phyloP scores from a whole-genome alignment of 257 asterid species.

The Nyctanthes arbortristis region DNA sequence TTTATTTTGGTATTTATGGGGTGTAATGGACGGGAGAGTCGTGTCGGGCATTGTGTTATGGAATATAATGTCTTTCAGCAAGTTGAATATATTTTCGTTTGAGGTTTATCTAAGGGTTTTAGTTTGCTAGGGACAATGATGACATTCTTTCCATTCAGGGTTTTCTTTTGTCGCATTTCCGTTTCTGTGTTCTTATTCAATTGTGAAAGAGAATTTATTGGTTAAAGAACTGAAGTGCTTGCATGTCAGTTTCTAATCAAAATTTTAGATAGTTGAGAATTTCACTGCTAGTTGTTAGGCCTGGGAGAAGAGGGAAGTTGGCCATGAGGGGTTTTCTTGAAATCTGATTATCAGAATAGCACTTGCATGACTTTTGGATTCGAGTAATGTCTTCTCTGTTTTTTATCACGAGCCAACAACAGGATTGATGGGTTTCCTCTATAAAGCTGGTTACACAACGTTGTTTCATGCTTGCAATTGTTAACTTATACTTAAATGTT shows the following conservation, averaged over 20 bases:
- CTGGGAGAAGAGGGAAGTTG: constrained; percentile 7
- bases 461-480: neutral
- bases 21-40: neutral
- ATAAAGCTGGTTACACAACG: no score
- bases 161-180: neutral
- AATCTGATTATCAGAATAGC: neutral
- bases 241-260: constrained; percentile 1
- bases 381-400: neutral
- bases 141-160: neutral
- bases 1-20: neutral
- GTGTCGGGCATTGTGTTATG: constrained; percentile 15
- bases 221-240: constrained; percentile 5
- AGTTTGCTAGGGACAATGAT: neutral
- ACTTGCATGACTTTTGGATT: constrained; percentile 5
- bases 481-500: neutral
- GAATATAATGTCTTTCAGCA: constrained; percentile 10
- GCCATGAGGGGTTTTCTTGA: neutral
- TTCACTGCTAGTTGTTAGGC: constrained; percentile 10
- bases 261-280: constrained; percentile 5
- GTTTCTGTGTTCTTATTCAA: neutral
- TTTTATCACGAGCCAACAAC: no score
- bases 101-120: constrained; percentile 13
- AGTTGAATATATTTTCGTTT: neutral
- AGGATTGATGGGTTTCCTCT: no score
- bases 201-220: neutral